A percentile compares a stretch with the other conserved stretches of the same genome.
These are phyloP conservation scores for Xerophyta viscosa DNA, from an alignment of 106 monocot species.

Conservation along the genomic window DNA sequence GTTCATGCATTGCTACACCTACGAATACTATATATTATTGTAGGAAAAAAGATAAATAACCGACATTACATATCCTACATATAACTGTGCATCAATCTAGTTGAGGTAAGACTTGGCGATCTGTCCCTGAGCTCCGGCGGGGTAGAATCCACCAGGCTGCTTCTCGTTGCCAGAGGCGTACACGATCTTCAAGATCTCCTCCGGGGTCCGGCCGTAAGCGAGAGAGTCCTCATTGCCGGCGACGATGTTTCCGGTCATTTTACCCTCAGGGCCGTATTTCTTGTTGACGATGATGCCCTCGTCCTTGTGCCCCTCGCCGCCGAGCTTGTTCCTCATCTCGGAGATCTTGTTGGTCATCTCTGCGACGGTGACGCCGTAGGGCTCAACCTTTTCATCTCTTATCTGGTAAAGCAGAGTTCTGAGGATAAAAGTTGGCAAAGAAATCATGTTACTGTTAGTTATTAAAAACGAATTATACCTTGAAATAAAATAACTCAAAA, in stretches of 20 bases:
- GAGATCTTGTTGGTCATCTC: slow-evolving; percentile 55
- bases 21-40: too few species aligned
- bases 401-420: slow-evolving; percentile 34
- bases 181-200: slow-evolving; percentile 56
- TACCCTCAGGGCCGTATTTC: slow-evolving; percentile 34
- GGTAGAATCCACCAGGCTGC: slow-evolving; percentile 56
- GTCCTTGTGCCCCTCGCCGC: slow-evolving; percentile 44
- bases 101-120: slow-evolving; percentile 34
- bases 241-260: slow-evolving; percentile 36
- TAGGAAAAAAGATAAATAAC: too few species aligned
- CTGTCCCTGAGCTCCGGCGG: slow-evolving; percentile 31
- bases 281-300: slow-evolving; percentile 54
- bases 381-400: slow-evolving; percentile 16
- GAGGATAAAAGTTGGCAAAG: too few species aligned
- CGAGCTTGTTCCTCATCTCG: slow-evolving; percentile 41
- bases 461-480: too few species aligned
- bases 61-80: too few species aligned
- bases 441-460: too few species aligned
- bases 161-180: slow-evolving; percentile 40
- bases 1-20: too few species aligned
- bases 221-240: slow-evolving; percentile 42
- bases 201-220: slow-evolving; percentile 35
- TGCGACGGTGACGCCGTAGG: slow-evolving; percentile 51
- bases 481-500: too few species aligned
- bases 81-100: too few species aligned